Evolutionary conservation across 2,329 filamentous ascomycete species (phyloP), one percentile per base, ranked within the genome.

Genomic region (Ophiocordyceps australis): DNA sequence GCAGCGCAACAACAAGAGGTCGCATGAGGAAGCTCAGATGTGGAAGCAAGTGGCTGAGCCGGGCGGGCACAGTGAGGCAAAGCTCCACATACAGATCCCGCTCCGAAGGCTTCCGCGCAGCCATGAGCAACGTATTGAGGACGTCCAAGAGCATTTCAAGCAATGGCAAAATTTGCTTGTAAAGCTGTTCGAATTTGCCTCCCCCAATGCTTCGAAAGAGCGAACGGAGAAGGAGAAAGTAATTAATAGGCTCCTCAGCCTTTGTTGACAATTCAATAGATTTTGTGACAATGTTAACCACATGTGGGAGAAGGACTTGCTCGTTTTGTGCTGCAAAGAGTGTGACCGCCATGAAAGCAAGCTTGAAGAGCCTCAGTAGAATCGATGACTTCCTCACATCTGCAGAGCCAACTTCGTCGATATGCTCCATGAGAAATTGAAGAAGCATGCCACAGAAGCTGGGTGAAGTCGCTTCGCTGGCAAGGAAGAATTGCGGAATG

Each of bases 321-420:
- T 99, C 89, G 40, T 99, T 99, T 43, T 94, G 85, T 7, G 69
- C 65, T 0, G 83, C 83, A 48, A 98, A 99, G 2, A 99, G 61
- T 0, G 89, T 98, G 20, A 99, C 89, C 0, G 91, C 91, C 89
- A 99, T 98, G 49, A 98, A 98, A 1, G 86, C 92, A 26, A 99
- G 55, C 52, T 99, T 99, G 57, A 95, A 99, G 26, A 99, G 70
- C 28, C 91, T 70, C 26, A 99, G 57, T 18, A 99, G 56, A 24
- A 98, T 93, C 5, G 83, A 86, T 0, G 89, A 86, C 49, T 86
- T 92, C 44, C 81, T 83, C 27, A 89, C 74, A 49, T 98, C 83
- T 7, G 78, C 74, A 1, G 82, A 89, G 14, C 89, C 89, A 22
- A 99, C 83, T 45, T 98, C 80, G 34, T 91, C 79, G 30, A 99